These are phyloP conservation scores for Pseudozyma flocculosa DNA, from an alignment of 1,284 basidiomycete species.

Conservation along the genomic window DNA sequence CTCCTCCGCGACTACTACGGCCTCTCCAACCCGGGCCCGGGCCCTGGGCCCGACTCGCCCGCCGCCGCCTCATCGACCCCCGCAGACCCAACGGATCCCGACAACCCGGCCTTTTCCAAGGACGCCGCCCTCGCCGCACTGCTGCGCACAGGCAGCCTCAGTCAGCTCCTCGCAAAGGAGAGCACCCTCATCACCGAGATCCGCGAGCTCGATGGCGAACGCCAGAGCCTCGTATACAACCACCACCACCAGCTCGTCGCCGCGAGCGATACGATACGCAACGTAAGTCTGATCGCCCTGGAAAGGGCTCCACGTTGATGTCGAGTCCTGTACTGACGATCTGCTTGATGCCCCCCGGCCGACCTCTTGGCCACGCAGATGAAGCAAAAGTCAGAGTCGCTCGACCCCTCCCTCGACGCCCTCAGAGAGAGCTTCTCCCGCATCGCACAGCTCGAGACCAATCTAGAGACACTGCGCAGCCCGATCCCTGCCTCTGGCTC, in stretches of 20 bases:
- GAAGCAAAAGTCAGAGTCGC: slow-evolving; percentile 34
- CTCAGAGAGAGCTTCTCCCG: slow-evolving; percentile 30
- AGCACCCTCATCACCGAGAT: slow-evolving; percentile 63
- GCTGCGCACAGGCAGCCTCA: slow-evolving; percentile 24
- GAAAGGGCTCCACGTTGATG: too few relatives aligned
- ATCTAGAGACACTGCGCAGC: slow-evolving; percentile 22
- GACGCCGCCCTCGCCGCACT: slow-evolving; percentile 19
- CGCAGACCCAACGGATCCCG: not conserved
- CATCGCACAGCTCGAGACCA: slow-evolving; percentile 29
- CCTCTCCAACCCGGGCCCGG: slow-evolving; percentile 5
- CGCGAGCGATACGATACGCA: slow-evolving; percentile 83
- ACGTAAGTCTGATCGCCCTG: too few relatives aligned
- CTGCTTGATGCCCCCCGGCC: not conserved
- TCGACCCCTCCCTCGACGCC: slow-evolving; percentile 35
- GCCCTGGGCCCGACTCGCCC: slow-evolving; percentile 3
- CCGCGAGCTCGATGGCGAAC: slow-evolving; percentile 78
- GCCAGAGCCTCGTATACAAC: slow-evolving; percentile 87
- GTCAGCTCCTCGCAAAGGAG: slow-evolving; percentile 34
- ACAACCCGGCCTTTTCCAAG: not conserved
- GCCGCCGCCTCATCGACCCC: slow-evolving; percentile 1
- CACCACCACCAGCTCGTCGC: slow-evolving; percentile 91
- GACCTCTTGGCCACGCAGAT: slow-evolving; percentile 9
- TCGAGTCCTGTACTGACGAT: slow-evolving; percentile 1
- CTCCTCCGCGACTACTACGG: slow-evolving; percentile 51
- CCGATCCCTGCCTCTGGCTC: too few relatives aligned